Base-by-base conservation (phyloP, 164 flowering plant genomes). In the Akebia trifoliata region DNA sequence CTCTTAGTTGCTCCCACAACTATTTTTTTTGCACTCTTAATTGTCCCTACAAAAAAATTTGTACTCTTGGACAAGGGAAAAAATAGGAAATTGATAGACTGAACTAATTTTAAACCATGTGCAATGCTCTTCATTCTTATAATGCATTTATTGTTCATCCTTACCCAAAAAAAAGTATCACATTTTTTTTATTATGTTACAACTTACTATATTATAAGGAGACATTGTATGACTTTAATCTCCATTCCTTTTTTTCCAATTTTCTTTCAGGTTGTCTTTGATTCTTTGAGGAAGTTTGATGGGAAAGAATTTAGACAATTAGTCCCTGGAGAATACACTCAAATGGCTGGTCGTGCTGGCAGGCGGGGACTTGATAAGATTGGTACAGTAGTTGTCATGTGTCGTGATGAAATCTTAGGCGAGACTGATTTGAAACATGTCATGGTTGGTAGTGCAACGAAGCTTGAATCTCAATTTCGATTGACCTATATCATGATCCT, bases 271-370 rank as follows among this genome's bases (percentile, higher is more conserved):
- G 99, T 94, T 65, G 97, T 88, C 15, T 94, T 94, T 82, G 99
- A 94, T 72, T 54, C 85, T 47, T 60, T 94, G 61, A 81, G 95
- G 74, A 94, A 94, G 78, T 94, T 94, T 75, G 99, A 94, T 68
- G 97, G 99, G 29, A 90, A 79, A 72, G 97, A 87, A 78, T 88
- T 86, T 62, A 82, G 99, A 55, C 87, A 80, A 62, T 71, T 93
- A 47, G 83, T 93, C 47, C 93, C 99, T 45, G 99, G 99, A 25
- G 99, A 93, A 74, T 93, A 93, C 71, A 93, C 99, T 65, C 99
- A 93, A 78, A 93, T 93, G 99, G 97, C 99, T 55, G 99, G 99
- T 4, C 97, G 99, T 73, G 97, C 97, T 61, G 99, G 99, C 50
- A 78, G 99, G 74, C 82, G 99, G 78, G 97, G 97, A 56, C 85